Evolutionary conservation across 2,329 filamentous ascomycete species (phyloP).

Genomic region (Pseudogymnoascus sp.): DNA sequence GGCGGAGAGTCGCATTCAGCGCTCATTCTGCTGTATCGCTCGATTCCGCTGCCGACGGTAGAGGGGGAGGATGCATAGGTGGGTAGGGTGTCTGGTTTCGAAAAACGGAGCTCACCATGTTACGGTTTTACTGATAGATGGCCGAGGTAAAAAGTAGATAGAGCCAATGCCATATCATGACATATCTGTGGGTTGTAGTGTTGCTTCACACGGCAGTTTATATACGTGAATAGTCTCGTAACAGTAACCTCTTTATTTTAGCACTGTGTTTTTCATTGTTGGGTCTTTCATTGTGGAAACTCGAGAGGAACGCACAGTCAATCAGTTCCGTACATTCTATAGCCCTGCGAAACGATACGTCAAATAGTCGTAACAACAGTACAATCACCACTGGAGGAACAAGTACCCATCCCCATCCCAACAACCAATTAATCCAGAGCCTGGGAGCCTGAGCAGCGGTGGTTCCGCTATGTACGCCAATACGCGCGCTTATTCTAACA

Average conservation of each 20-base stretch:
- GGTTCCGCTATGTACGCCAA: neutral
- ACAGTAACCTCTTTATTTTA: neutral
- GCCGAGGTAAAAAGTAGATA: neutral
- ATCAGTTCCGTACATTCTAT: too few relatives aligned
- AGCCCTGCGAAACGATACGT: too few relatives aligned
- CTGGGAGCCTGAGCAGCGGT: neutral
- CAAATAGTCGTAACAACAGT: neutral
- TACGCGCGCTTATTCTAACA: neutral
- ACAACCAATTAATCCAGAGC: neutral
- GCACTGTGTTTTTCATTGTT: neutral
- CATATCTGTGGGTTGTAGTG: neutral
- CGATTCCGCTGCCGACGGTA: slow-evolving; percentile 58
- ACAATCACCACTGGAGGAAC: neutral
- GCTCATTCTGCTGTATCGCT: slow-evolving; percentile 70
- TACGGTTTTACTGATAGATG: neutral
- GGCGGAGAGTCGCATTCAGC: slow-evolving; percentile 84
- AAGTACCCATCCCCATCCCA: neutral
- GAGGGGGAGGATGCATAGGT: slow-evolving; percentile 33
- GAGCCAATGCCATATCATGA: neutral
- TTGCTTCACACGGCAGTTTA: neutral
- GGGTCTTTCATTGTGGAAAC: too few relatives aligned
- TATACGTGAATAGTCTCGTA: neutral
- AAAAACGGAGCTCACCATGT: neutral
- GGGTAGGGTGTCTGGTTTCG: neutral
- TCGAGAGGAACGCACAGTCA: too few relatives aligned